Evolutionary conservation across 2,329 filamentous ascomycete species (phyloP).

Genomic region (Talaromyces sp.): DNA sequence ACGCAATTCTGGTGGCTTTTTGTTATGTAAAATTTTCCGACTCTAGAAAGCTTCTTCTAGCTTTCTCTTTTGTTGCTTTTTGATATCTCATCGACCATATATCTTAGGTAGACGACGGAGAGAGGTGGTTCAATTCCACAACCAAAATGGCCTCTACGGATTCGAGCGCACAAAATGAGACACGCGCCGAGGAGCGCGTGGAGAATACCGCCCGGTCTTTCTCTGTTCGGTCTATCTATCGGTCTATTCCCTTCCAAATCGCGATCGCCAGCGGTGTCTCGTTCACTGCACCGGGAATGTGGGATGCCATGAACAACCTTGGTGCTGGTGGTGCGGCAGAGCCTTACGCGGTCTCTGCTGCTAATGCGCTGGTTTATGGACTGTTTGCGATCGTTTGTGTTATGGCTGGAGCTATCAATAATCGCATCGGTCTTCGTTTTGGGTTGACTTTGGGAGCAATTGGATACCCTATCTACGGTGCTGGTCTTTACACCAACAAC

Average conservation of each 20-base stretch:
- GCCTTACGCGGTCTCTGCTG: conserved; percentile 55
- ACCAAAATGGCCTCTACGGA: conserved; percentile 1
- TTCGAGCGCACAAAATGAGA: conserved; percentile 2
- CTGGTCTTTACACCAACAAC: conserved; percentile 54
- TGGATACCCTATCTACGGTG: conserved; percentile 53
- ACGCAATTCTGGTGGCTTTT: not conserved
- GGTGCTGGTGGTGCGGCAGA: conserved; percentile 56
- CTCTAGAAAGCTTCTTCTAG: not conserved
- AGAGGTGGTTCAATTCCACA: conserved; percentile 3
- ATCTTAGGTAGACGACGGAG: not conserved
- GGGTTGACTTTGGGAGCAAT: conserved; percentile 46
- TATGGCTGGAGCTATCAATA: conserved; percentile 52
- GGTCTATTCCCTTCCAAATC: conserved; percentile 30
- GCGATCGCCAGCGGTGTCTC: conserved; percentile 27
- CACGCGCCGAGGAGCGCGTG: not conserved
- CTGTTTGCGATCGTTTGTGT: conserved; percentile 52
- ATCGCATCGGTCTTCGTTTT: conserved; percentile 50
- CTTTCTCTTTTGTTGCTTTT: not conserved
- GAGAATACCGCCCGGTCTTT: not conserved
- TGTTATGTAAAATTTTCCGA: not conserved
- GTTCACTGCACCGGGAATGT: conserved; percentile 41
- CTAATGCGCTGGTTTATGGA: conserved; percentile 53
- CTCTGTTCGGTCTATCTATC: conserved; percentile 17
- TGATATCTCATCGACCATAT: not conserved
- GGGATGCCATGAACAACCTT: conserved; percentile 58